phyloP scores from a whole-genome alignment of 495 filamentous ascomycete genomes.

The Daldinia grandis region DNA sequence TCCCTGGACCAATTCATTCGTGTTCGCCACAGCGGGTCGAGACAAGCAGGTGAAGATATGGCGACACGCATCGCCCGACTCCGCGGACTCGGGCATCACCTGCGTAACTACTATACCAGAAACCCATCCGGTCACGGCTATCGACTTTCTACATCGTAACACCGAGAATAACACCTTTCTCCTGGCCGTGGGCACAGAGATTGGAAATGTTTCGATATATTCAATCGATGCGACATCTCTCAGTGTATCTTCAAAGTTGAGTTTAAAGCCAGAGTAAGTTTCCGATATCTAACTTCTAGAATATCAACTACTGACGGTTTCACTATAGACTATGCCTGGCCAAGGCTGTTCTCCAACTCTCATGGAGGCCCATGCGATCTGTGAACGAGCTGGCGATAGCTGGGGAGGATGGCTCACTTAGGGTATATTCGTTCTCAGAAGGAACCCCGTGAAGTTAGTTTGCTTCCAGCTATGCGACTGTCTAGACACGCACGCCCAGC shows the following conservation, averaged over 20 bases:
- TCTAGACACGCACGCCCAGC: slow-evolving; percentile 9
- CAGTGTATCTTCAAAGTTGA: slow-evolving; percentile 52
- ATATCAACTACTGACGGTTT: neutral
- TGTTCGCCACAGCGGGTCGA: slow-evolving; percentile 87
- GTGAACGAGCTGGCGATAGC: slow-evolving; percentile 73
- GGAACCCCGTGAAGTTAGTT: slow-evolving; percentile 20
- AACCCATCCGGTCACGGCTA: slow-evolving; percentile 73
- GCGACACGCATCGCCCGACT: slow-evolving; percentile 49
- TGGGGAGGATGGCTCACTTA: slow-evolving; percentile 82
- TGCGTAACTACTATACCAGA: slow-evolving; percentile 64
- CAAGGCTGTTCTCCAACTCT: slow-evolving; percentile 75
- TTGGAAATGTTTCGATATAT: slow-evolving; percentile 61
- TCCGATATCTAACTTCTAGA: neutral
- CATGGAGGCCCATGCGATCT: slow-evolving; percentile 70
- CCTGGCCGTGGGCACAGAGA: slow-evolving; percentile 74
- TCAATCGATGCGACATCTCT: slow-evolving; percentile 54
- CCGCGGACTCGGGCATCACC: slow-evolving; percentile 43
- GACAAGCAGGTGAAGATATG: slow-evolving; percentile 89
- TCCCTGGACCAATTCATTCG: slow-evolving; percentile 51
- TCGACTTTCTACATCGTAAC: slow-evolving; percentile 66
- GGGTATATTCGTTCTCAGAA: slow-evolving; percentile 68
- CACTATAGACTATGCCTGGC: slow-evolving; percentile 64
- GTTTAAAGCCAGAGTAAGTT: slow-evolving; percentile 54
- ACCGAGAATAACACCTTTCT: slow-evolving; percentile 54
- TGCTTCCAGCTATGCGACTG: slow-evolving; percentile 12